Evolutionary conservation across 495 filamentous ascomycete genomes (phyloP).

Genomic region (Penicillium manginii): DNA sequence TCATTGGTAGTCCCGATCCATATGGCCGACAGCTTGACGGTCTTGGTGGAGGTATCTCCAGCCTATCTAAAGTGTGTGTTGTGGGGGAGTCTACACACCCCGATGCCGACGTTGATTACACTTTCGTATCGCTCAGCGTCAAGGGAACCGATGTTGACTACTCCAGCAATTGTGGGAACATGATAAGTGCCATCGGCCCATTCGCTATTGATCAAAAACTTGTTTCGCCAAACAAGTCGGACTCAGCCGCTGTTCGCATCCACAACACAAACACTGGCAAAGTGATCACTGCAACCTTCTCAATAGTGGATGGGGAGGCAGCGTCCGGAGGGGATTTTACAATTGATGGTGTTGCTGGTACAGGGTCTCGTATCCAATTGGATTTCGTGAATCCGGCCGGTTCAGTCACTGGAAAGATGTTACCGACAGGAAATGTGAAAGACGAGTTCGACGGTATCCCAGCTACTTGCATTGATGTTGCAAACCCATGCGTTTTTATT

Average conservation of each 20-base stretch:
- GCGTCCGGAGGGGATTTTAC: background rate
- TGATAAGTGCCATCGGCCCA: background rate
- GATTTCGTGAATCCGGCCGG: background rate
- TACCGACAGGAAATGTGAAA: background rate
- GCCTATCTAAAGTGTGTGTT: background rate
- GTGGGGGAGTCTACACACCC: background rate
- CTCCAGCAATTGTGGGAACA: background rate
- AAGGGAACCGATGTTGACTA: background rate
- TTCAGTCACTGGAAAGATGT: background rate
- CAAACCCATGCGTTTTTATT: background rate
- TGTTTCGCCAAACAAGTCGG: background rate
- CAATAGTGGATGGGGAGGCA: background rate
- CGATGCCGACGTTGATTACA: background rate
- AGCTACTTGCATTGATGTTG: background rate
- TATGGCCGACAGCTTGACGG: background rate
- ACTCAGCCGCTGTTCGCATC: background rate
- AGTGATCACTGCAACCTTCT: background rate
- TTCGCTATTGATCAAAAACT: background rate
- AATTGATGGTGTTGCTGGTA: background rate
- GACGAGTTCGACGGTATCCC: background rate
- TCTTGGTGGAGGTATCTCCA: background rate
- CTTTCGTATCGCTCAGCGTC: background rate
- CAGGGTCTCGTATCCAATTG: background rate
- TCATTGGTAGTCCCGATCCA: background rate
- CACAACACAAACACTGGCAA: background rate